phyloP scores from a whole-genome alignment of 331 rosid species.

The Prunus yedoensis region DNA sequence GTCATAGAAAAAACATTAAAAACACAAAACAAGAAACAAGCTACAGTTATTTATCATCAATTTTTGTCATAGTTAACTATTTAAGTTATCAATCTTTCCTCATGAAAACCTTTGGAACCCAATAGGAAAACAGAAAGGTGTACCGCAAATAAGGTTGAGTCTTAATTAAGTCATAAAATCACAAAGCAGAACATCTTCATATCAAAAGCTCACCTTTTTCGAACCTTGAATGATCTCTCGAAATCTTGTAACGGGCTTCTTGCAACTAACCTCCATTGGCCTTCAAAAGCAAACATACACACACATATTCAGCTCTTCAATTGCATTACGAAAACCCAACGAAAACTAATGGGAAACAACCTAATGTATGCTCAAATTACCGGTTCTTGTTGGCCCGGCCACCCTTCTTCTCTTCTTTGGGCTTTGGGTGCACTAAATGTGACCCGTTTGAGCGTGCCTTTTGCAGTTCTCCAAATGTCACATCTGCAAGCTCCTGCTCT shows the following conservation, averaged over 20 bases:
- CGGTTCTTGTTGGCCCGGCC: conserved; percentile 69
- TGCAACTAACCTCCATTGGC: conserved; percentile 81
- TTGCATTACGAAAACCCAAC: not conserved
- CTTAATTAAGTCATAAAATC: not conserved
- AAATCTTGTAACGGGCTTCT: conserved; percentile 62
- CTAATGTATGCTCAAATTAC: conserved; percentile 22
- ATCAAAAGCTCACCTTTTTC: conserved; percentile 45
- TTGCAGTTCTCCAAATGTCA: conserved; percentile 68
- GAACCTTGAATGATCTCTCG: conserved; percentile 70
- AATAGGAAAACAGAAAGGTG: no score
- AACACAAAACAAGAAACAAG: not conserved
- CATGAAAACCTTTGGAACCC: not conserved
- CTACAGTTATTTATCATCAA: not conserved
- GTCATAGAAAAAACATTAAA: not conserved
- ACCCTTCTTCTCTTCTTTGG: conserved; percentile 35
- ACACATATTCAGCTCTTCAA: conserved; percentile 16
- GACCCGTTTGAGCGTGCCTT: conserved; percentile 65
- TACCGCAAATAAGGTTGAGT: not conserved
- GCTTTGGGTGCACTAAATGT: conserved; percentile 37
- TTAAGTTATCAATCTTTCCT: not conserved
- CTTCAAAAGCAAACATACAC: conserved; percentile 27
- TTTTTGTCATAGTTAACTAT: not conserved
- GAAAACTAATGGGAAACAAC: not conserved
- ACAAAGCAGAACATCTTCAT: not conserved
- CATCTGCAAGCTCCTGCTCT: conserved; percentile 61